Evolutionary conservation across 2,329 filamentous ascomycete genomes (phyloP).

Genomic region (Fusarium brachygibbosum): DNA sequence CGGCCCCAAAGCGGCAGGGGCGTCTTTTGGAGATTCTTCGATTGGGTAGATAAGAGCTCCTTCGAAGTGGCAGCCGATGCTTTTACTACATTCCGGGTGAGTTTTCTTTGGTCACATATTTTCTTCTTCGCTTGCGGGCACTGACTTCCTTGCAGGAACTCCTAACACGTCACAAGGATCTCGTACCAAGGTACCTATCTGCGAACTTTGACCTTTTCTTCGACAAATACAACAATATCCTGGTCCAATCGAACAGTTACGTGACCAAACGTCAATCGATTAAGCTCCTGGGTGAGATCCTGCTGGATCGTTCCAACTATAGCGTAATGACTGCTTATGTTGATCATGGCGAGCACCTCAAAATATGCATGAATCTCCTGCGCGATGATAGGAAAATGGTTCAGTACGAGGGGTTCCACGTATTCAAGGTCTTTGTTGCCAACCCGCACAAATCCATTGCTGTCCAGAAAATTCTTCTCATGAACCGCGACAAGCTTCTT

Average conservation of each 20-base stretch:
- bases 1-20: slow-evolving; percentile 82
- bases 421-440: slow-evolving; percentile 99
- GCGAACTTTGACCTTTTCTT: slow-evolving; percentile 97
- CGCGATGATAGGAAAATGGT: slow-evolving; percentile 98
- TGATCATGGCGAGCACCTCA: slow-evolving; percentile 93
- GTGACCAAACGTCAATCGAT: slow-evolving; percentile 98
- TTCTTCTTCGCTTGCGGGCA: background rate
- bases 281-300: slow-evolving; percentile 93
- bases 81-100: slow-evolving; percentile 94
- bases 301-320: slow-evolving; percentile 96
- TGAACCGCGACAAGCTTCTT: slow-evolving; percentile 92
- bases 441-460: slow-evolving; percentile 98
- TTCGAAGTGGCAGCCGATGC: slow-evolving; percentile 98
- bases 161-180: slow-evolving; percentile 90
- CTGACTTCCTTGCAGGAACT: slow-evolving; percentile 74
- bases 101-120: slow-evolving; percentile 43
- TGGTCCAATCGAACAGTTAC: slow-evolving; percentile 94
- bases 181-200: slow-evolving; percentile 88
- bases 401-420: slow-evolving; percentile 98
- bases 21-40: slow-evolving; percentile 96
- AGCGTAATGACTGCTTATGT: slow-evolving; percentile 98
- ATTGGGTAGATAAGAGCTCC: slow-evolving; percentile 95
- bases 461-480: slow-evolving; percentile 94
- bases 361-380: slow-evolving; percentile 97
- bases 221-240: slow-evolving; percentile 84